phyloP scores from a whole-genome alignment of 306 rosid species.

The Luffa acutangula region DNA sequence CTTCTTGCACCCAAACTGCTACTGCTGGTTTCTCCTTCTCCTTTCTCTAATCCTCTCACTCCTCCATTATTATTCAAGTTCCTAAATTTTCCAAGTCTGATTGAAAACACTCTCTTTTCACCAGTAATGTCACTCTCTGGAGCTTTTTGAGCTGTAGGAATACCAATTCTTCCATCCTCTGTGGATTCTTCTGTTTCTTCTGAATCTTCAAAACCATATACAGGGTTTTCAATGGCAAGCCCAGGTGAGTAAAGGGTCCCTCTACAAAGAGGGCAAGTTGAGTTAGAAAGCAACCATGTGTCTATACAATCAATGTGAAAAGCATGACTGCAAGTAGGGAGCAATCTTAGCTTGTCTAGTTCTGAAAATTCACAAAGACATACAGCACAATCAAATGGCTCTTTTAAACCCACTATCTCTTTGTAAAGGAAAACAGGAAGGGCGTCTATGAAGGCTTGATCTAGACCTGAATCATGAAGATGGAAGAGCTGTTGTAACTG shows the following conservation, averaged over 20 bases:
- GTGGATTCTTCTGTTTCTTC: not conserved
- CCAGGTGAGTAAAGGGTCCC: conserved; percentile 54
- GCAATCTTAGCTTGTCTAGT: conserved; percentile 65
- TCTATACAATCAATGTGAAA: conserved; percentile 80
- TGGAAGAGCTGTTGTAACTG: conserved; percentile 88
- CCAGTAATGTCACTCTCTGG: conserved; percentile 40
- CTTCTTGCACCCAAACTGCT: conserved; percentile 67
- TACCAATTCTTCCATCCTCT: not conserved
- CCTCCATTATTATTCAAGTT: conserved; percentile 41
- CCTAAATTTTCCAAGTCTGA: conserved; percentile 76
- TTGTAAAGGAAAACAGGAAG: conserved; percentile 72
- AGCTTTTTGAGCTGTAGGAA: conserved; percentile 28
- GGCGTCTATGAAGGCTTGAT: conserved; percentile 82
- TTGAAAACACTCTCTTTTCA: conserved; percentile 68
- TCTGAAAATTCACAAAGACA: conserved; percentile 79
- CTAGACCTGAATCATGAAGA: conserved; percentile 89
- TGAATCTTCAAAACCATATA: conserved; percentile 36
- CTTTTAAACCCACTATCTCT: conserved; percentile 63
- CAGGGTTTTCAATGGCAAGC: conserved; percentile 47
- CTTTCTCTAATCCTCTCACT: conserved; percentile 14
- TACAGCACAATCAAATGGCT: conserved; percentile 89
- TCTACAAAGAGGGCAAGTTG: conserved; percentile 94
- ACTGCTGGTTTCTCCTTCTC: conserved; percentile 56
- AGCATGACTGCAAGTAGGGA: conserved; percentile 87
- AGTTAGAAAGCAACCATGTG: conserved; percentile 80